These are phyloP conservation scores for Pterocarpus macrocarpus DNA, from an alignment of 306 rosid species.

Conservation along the genomic window DNA sequence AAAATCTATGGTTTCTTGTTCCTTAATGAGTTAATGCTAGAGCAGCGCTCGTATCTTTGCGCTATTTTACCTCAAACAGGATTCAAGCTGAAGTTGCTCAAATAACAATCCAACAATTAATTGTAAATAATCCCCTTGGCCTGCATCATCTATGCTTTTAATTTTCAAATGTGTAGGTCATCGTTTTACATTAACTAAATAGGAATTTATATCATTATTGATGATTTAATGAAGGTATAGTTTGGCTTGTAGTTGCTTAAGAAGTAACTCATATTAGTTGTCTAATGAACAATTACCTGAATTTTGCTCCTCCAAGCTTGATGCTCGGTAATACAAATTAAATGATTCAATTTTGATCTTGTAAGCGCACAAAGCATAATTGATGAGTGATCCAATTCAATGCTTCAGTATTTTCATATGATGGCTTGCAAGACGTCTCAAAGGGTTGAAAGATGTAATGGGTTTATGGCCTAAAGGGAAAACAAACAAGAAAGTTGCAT, in stretches of 20 bases:
- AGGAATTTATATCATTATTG: neutral
- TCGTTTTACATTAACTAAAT: too few species aligned
- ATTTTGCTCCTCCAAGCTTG: conserved; percentile 13
- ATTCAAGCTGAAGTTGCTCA: conserved; percentile 17
- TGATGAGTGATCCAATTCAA: neutral
- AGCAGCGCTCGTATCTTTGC: neutral
- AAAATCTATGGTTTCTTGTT: neutral
- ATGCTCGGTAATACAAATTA: conserved; percentile 24
- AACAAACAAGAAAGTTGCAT: conserved; percentile 3
- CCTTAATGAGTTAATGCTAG: conserved; percentile 20
- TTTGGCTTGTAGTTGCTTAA: conserved; percentile 35
- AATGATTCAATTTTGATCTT: conserved; percentile 19
- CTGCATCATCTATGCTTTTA: conserved; percentile 7
- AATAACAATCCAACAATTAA: neutral
- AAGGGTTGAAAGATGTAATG: neutral
- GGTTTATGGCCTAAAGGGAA: neutral
- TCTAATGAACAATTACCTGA: conserved; percentile 9
- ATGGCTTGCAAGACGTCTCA: neutral
- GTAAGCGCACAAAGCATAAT: neutral
- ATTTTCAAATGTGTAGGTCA: neutral
- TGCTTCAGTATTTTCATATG: conserved; percentile 22
- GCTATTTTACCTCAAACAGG: neutral
- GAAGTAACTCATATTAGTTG: neutral
- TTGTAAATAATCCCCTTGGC: neutral
- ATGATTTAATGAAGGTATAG: conserved; percentile 12